Evolutionary conservation across 2,329 filamentous ascomycete genomes (phyloP), one percentile per base, ranked within the genome.

Genomic region (Colletotrichum trifolii): DNA sequence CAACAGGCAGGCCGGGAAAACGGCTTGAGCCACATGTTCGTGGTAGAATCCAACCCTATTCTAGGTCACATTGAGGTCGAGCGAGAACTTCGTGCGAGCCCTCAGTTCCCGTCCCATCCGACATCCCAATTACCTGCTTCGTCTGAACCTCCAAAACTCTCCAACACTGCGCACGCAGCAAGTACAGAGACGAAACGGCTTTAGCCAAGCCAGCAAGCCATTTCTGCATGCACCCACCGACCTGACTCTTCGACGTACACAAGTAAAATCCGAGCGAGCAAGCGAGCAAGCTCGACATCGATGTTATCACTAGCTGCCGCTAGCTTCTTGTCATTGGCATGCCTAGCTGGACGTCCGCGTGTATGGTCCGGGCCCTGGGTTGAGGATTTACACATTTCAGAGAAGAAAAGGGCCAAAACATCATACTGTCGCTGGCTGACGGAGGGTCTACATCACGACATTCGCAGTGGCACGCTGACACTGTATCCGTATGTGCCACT

Each of bases 121-220:
- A 50, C 38, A 9, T 58, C 40, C 17, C 36, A 56, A 8, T 48
- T 48, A 58, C 36, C 9, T 25, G 46, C 53, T 45, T 63, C 60
- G 39, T 63, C 60, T 58, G 60, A 63, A 63, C 54, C 57, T 36
- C 34, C 33, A 35, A 35, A 10, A 10, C 13, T 13, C 38, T 40
- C 42, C 54, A 46, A 58, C 53, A 15, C 33, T 45, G 15, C 25
- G 42, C 47, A 52, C 43, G 25, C 25, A 25, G 25, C 1, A 25
- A 25, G 25, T 43, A 42, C 50, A 52, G 39, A 61, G 52, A 53
- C 63, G 63, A 65, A 65, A 65, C 63, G 52, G 40, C 62, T 34
- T 35, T 61, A 56, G 57, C 60, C 50, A 62, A 53, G 62, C 58
- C 36, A 62, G 47, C 52, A 43, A 48, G 54, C 54, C 43, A 39